These are phyloP conservation scores for Leptographium flavum DNA, from an alignment of 2,329 filamentous ascomycete species.

Conservation along the genomic window DNA sequence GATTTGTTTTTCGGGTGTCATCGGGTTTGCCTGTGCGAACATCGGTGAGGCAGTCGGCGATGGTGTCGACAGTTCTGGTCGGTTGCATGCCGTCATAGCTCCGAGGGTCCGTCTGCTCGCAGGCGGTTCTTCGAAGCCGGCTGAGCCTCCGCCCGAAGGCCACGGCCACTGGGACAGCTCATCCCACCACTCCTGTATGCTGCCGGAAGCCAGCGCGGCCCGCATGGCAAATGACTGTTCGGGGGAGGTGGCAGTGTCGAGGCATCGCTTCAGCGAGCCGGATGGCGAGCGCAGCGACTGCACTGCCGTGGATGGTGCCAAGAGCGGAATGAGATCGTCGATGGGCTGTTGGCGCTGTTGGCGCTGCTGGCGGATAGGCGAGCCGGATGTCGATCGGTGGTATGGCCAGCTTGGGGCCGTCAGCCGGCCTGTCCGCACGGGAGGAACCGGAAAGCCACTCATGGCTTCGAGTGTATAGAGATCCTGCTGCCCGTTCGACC, in stretches of 20 bases:
- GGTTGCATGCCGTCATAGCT: not conserved
- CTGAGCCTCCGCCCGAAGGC: slow-evolving; percentile 31
- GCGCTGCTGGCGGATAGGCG: slow-evolving; percentile 30
- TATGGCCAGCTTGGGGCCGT: slow-evolving; percentile 23
- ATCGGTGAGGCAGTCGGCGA: not conserved
- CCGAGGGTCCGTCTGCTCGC: not conserved
- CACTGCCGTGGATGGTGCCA: slow-evolving; percentile 46
- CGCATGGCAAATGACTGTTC: slow-evolving; percentile 60
- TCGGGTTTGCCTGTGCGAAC: not conserved
- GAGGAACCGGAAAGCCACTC: slow-evolving; percentile 21
- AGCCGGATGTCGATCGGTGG: slow-evolving; percentile 23
- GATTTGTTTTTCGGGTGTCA: slow-evolving; percentile 7
- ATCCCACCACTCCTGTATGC: slow-evolving; percentile 59
- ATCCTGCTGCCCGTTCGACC: not conserved
- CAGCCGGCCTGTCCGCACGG: slow-evolving; percentile 22
- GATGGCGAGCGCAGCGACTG: slow-evolving; percentile 42
- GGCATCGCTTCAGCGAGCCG: slow-evolving; percentile 39
- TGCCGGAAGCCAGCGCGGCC: slow-evolving; percentile 55
- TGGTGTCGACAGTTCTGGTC: slow-evolving; percentile 3
- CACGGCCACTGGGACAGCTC: slow-evolving; percentile 51
- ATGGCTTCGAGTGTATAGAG: slow-evolving; percentile 14
- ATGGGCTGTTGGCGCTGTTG: slow-evolving; percentile 10
- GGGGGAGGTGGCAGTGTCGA: slow-evolving; percentile 45
- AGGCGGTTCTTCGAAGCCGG: slow-evolving; percentile 38
- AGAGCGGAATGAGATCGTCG: slow-evolving; percentile 46